These are phyloP conservation scores for Alternaria ventricosa DNA, from an alignment of 2,329 filamentous ascomycete genomes.

Conservation along the genomic window DNA sequence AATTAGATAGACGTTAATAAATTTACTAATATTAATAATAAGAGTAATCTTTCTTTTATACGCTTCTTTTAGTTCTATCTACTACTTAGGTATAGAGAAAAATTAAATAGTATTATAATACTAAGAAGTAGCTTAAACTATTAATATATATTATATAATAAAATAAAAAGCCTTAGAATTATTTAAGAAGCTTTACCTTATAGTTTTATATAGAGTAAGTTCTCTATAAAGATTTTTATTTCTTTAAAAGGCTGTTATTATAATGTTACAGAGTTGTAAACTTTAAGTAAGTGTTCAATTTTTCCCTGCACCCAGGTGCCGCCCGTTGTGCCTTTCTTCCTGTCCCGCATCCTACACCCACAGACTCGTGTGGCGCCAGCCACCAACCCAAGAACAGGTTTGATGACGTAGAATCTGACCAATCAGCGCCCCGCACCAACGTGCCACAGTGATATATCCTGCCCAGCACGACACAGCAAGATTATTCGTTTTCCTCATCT, in stretches of 20 bases:
- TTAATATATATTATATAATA: background rate
- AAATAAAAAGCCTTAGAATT: background rate
- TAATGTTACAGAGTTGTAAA: background rate
- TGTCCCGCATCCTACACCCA: background rate
- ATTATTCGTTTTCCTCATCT: background rate
- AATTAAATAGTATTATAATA: background rate
- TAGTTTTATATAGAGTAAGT: background rate
- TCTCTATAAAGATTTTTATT: background rate
- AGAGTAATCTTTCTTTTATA: background rate
- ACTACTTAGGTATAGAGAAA: background rate
- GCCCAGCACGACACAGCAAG: background rate
- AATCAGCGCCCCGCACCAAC: background rate
- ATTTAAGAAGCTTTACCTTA: background rate
- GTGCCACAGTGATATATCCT: background rate
- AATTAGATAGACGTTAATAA: conserved; percentile 14
- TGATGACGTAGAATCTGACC: background rate
- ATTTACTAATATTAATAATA: conserved; percentile 6
- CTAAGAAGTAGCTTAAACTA: background rate
- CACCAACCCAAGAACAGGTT: background rate
- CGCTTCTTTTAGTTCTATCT: too few relatives aligned
- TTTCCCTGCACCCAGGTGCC: background rate
- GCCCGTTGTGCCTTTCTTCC: background rate
- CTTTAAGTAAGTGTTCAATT: background rate
- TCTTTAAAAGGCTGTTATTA: background rate
- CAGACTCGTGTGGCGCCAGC: background rate